Evolutionary conservation across 2,329 filamentous ascomycete genomes (phyloP).

Genomic region (Ophiocordyceps camponoti-leonardi): DNA sequence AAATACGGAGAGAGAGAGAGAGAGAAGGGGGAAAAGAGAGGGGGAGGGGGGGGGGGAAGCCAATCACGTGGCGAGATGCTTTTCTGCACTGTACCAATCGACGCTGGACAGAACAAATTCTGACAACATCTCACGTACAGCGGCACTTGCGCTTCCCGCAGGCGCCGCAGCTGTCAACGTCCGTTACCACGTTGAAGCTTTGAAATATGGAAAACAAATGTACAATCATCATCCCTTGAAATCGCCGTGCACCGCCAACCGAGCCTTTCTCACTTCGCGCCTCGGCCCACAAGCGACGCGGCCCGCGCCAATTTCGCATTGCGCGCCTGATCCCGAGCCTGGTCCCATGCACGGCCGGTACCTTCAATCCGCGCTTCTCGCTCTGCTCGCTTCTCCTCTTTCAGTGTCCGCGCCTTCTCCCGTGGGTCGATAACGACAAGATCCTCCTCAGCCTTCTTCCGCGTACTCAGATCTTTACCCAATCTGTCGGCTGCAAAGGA

Average conservation of each 20-base stretch:
- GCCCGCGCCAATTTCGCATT: conserved; percentile 38
- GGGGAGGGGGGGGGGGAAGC: too few relatives aligned
- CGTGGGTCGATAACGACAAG: conserved; percentile 84
- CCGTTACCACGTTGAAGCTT: too few relatives aligned
- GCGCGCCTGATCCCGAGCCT: conserved; percentile 25
- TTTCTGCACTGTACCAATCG: too few relatives aligned
- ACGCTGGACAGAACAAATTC: too few relatives aligned
- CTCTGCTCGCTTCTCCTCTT: conserved; percentile 44
- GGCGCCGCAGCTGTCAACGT: too few relatives aligned
- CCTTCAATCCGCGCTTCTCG: conserved; percentile 35
- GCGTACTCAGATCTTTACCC: conserved; percentile 83
- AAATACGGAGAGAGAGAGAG: background rate
- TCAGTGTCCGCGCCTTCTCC: conserved; percentile 60
- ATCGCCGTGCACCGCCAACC: too few relatives aligned
- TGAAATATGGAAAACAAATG: too few relatives aligned
- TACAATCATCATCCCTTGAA: too few relatives aligned
- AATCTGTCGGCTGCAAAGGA: conserved; percentile 79
- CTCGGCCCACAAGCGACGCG: conserved; percentile 36
- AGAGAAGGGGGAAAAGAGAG: background rate
- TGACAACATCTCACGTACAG: too few relatives aligned
- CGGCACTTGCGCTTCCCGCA: too few relatives aligned
- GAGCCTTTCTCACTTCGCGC: conserved; percentile 25
- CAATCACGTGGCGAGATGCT: background rate
- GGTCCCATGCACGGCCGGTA: conserved; percentile 40
- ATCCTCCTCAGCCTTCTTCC: conserved; percentile 80